Evolutionary conservation across 1,284 basidiomycete species (phyloP).

Genomic region (Fomitiporia mediterranea): DNA sequence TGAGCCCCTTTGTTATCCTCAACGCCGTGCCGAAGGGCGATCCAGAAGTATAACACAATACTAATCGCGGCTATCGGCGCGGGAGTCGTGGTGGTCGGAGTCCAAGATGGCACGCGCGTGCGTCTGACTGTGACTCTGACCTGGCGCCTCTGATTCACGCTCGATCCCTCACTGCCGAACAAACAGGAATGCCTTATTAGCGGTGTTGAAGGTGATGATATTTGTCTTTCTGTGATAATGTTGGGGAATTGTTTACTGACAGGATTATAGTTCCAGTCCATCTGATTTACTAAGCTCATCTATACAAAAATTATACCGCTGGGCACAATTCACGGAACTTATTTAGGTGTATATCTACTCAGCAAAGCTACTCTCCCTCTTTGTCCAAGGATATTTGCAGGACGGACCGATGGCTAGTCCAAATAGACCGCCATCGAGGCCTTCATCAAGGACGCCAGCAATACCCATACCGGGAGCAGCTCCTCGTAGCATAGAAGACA

Average conservation of each 20-base stretch:
- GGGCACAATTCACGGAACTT: background rate
- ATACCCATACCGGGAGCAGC: slow-evolving; percentile 17
- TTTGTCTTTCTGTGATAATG: too few species aligned
- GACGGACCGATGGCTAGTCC: slow-evolving; percentile 15
- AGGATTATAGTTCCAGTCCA: background rate
- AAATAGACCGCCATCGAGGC: slow-evolving; percentile 11
- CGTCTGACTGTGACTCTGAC: background rate
- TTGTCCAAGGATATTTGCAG: background rate
- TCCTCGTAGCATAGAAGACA: slow-evolving; percentile 18
- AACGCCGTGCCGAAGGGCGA: background rate
- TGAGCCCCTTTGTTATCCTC: background rate
- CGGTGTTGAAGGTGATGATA: background rate
- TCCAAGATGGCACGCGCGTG: background rate
- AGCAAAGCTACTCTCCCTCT: too few species aligned
- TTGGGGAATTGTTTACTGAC: background rate
- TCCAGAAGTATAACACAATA: background rate
- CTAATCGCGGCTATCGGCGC: background rate
- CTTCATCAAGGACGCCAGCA: slow-evolving; percentile 17
- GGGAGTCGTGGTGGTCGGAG: background rate
- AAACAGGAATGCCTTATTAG: background rate
- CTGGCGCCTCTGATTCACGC: background rate
- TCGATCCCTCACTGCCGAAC: background rate
- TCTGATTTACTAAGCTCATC: background rate
- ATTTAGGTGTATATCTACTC: too few species aligned
- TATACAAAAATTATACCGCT: too few species aligned